Percentiles rank a stretch among this genome's conserved stretches.
phyloP scores from a whole-genome alignment of 2,329 filamentous ascomycete genomes.

The Stemphylium lycopersici region DNA sequence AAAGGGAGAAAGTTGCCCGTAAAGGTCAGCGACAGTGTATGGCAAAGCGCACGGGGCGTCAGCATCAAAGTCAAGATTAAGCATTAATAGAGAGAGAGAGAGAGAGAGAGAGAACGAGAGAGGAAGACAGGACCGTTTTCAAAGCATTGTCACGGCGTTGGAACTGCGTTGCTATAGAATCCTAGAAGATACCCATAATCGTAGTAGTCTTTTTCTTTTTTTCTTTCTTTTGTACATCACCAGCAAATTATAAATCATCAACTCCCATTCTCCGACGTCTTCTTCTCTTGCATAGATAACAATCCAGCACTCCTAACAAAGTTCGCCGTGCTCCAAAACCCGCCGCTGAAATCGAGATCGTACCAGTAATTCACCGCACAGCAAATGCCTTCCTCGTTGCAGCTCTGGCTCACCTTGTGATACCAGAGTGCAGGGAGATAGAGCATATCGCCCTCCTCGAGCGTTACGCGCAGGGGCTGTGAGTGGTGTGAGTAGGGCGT shows the following conservation, averaged over 20 bases:
- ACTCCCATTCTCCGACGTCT: background rate
- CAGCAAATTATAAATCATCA: background rate
- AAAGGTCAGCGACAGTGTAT: conserved; percentile 74
- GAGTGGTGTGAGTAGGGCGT: conserved; percentile 67
- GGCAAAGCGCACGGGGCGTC: conserved; percentile 67
- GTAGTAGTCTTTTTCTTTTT: too few species aligned
- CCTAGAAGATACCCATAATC: conserved; percentile 38
- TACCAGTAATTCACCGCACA: conserved; percentile 88
- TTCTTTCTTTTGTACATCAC: conserved; percentile 3
- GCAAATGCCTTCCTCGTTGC: conserved; percentile 71
- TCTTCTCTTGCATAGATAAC: conserved; percentile 16
- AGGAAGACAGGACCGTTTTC: conserved; percentile 2
- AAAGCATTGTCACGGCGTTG: conserved; percentile 19
- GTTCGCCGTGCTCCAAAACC: conserved; percentile 66
- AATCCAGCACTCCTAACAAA: conserved; percentile 54
- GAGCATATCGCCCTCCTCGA: conserved; percentile 77
- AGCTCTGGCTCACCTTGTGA: conserved; percentile 79
- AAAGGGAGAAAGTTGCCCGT: conserved; percentile 77
- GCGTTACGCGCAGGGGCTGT: conserved; percentile 68
- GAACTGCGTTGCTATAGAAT: conserved; percentile 10
- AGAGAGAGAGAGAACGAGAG: background rate
- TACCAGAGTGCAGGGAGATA: conserved; percentile 83
- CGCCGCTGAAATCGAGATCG: conserved; percentile 77
- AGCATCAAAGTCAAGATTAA: conserved; percentile 49
- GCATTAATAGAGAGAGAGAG: background rate